Evolutionary conservation across 257 asterid genomes (phyloP), one percentile per base, ranked within the genome.

Genomic region (Rubia yunnanensis): DNA sequence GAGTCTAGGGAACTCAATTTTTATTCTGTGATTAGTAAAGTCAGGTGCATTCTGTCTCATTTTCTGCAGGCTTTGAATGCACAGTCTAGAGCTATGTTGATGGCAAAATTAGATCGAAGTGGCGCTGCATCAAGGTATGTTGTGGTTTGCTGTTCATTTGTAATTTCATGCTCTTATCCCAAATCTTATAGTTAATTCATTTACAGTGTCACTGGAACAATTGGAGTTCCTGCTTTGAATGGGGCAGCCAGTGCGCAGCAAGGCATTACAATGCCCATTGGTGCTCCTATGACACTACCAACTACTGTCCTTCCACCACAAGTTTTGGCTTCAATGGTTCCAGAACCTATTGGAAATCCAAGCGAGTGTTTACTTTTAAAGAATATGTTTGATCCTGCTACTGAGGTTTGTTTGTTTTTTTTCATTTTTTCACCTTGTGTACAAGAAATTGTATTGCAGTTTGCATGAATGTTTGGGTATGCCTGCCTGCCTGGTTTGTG

Each of bases 41-140:
- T 9, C 24, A 1, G 20, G 63, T 18, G 8, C 15, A 4, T 58
- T 6, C 35, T 58, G 44, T 64, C 35, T 35, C 18, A 23, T 38
- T 14, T 68, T 76, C 36, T 73, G 65, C 87, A 94, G 99, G 82
- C 96, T 48, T 73, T 94, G 67, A 94, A 90, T 77, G 97, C 99
- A 73, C 97, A 94, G 75, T 94, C 99, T 39, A 88, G 99, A 80
- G 99, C 96, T 53, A 75, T 90, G 83, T 88, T 90, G 41, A 94
- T 94, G 99, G 92, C 85, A 17, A 94, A 90, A 82, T 82, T 94
- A 66, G 99, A 94, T 77, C 94, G 99, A 56, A 94, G 92, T 64
- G 99, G 97, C 65, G 81, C 77, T 65, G 91, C 94, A 41, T 82
- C 96, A 69, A 85, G 96, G 99, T 92, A 11, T 34, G 26, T 38